Base-by-base conservation (phyloP, 306 rosid species). In the Vigna hirtella region DNA sequence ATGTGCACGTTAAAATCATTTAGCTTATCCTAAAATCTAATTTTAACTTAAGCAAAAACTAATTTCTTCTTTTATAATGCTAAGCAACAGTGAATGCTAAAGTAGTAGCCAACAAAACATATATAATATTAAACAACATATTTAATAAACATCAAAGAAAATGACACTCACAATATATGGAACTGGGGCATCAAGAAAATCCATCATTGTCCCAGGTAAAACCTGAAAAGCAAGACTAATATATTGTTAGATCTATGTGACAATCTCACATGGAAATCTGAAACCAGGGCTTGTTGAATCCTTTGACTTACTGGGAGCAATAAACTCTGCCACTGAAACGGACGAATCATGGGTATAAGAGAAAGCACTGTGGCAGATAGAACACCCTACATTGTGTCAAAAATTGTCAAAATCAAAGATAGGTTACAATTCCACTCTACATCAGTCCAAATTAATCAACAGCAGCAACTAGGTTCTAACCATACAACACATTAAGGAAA, bases 141-240 rank as follows among this genome's bases (percentile, higher is more conserved):
- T 28, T 77, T 70, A 30, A 40, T 58, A 71, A 63, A 18, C 49
- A 34, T 34, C 9, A 63, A 76, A 52, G 26, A 56, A 71, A 77
- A 79, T 61, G 51, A 70, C 70, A 83, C 99, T 91, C 86, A 95
- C 99, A 76, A 95, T 89, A 73, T 87, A 95, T 55, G 99, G 99
- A 83, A 95, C 97, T 67, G 98, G 99, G 36, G 98, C 99, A 70
- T 93, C 99, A 73, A 95, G 93, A 89, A 95, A 93, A 77, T 95
- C 99, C 73, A 87, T 72, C 94, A 95, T 95, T 68, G 24, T 85
- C 59, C 78, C 89, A 6, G 99, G 99, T 79, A 95, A 86, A 81
- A 93, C 89, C 99, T 95, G 89, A 81, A 85, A 70, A 71, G 80
- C 61, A 56, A 58, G 81, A 69, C 74, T 64, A 66, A 68, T 63